Evolutionary conservation across 306 rosid species (phyloP).

Genomic region (Inga laurina): DNA sequence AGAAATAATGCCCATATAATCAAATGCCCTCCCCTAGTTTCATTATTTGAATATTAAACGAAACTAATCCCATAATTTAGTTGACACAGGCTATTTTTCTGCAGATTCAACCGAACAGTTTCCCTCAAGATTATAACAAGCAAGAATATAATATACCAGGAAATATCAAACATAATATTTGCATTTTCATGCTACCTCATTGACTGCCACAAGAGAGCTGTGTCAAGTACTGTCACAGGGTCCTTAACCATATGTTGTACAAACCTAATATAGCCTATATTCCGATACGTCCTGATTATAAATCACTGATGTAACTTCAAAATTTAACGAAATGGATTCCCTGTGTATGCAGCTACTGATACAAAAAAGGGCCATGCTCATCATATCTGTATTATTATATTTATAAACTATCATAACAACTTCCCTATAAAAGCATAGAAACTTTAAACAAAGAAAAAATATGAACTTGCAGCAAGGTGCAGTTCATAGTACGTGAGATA

Average conservation of each 20-base stretch:
- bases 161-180: conserved; percentile 23
- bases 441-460: not conserved
- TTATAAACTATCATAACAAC: conserved; percentile 2
- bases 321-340: not conserved
- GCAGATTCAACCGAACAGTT: not conserved
- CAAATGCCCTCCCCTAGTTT: not conserved
- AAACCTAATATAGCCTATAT: not conserved
- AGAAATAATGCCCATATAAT: not conserved
- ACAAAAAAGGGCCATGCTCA: not conserved
- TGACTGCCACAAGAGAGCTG: not conserved
- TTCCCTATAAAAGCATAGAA: not conserved
- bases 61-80: conserved; percentile 2
- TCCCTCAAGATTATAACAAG: not conserved
- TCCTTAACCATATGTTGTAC: not conserved
- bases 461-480: conserved; percentile 3
- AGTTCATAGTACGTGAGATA: not conserved
- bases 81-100: not conserved
- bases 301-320: not conserved
- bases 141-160: not conserved
- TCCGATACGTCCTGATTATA: not conserved
- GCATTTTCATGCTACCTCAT: not conserved
- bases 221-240: not conserved
- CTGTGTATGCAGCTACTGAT: not conserved
- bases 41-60: not conserved
- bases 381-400: conserved; percentile 1